phyloP scores from a whole-genome alignment of 2,329 filamentous ascomycete species.

The Ophiocordyceps polyrhachis-furcata region DNA sequence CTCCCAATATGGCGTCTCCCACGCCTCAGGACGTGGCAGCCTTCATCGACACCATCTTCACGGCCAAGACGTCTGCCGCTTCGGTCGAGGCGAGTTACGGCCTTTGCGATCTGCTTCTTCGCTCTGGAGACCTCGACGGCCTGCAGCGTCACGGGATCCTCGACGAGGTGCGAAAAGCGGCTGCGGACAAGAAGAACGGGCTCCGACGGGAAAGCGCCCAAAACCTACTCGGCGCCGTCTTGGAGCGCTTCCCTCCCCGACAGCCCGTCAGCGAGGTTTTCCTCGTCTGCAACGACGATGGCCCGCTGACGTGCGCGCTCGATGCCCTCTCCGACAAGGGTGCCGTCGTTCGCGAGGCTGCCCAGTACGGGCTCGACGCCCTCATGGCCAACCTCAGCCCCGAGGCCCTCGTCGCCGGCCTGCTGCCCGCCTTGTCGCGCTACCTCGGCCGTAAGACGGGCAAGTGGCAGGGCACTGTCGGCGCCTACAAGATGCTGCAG shows the following conservation, averaged over 20 bases:
- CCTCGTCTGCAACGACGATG: conserved; percentile 65
- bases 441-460: conserved; percentile 73
- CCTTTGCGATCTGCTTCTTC: conserved; percentile 39
- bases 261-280: conserved; percentile 65
- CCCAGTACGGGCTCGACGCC: conserved; percentile 84
- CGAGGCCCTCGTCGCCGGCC: conserved; percentile 66
- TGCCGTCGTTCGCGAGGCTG: conserved; percentile 70
- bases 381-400: conserved; percentile 62
- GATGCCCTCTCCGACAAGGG: conserved; percentile 85
- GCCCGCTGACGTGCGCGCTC: conserved; percentile 52
- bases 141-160: conserved; percentile 34
- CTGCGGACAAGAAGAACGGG: conserved; percentile 83
- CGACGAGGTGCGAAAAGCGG: conserved; percentile 48
- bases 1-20: conserved; percentile 34
- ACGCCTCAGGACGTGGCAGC: conserved; percentile 46
- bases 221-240: conserved; percentile 83
- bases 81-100: conserved; percentile 47
- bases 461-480: conserved; percentile 95
- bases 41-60: conserved; percentile 49
- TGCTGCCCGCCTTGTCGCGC: conserved; percentile 54
- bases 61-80: conserved; percentile 45
- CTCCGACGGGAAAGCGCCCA: conserved; percentile 76
- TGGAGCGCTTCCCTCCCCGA: conserved; percentile 68
- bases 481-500: conserved; percentile 66
- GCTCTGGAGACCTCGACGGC: conserved; percentile 33